A percentile compares a stretch with the other conserved stretches of the same genome.
These are phyloP conservation scores for Neobulgaria alba DNA, from an alignment of 2,329 filamentous ascomycete species.

Conservation along the genomic window DNA sequence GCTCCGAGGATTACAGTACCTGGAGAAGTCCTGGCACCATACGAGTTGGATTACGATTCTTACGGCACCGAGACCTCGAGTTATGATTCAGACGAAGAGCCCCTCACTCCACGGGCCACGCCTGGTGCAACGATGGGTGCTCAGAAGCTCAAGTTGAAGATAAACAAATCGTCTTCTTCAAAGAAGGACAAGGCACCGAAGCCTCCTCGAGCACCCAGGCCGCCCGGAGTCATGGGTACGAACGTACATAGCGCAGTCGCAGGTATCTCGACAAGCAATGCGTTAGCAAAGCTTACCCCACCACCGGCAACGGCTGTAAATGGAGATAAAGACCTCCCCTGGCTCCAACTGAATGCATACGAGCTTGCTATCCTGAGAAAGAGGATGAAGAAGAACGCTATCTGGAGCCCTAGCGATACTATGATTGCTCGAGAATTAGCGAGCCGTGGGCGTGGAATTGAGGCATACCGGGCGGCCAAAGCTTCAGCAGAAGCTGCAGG, in stretches of 20 bases:
- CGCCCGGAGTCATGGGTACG: constrained; percentile 28
- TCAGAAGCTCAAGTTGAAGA: constrained; percentile 25
- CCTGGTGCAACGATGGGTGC: constrained; percentile 14
- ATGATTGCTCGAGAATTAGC: constrained; percentile 78
- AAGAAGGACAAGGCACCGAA: constrained; percentile 18
- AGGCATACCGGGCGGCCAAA: constrained; percentile 53
- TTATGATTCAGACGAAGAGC: constrained; percentile 28
- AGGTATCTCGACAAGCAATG: constrained; percentile 31
- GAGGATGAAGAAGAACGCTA: constrained; percentile 85
- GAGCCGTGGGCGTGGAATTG: constrained; percentile 56
- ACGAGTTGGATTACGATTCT: constrained; percentile 54
- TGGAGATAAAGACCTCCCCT: constrained; percentile 52
- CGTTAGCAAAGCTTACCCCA: constrained; percentile 37
- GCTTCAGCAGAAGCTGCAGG: constrained; percentile 58
- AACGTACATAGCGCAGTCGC: constrained; percentile 29
- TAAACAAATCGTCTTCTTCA: constrained; percentile 19
- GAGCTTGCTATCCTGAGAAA: constrained; percentile 65
- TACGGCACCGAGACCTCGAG: constrained; percentile 33
- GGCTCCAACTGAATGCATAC: constrained; percentile 56
- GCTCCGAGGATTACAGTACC: constrained; percentile 56
- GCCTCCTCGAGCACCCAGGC: constrained; percentile 22
- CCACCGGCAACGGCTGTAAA: constrained; percentile 51
- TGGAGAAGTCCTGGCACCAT: constrained; percentile 57
- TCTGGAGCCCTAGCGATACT: constrained; percentile 76
- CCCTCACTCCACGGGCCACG: constrained; percentile 18